Evolutionary conservation across 2,329 filamentous ascomycete species (phyloP), one percentile per base, ranked within the genome.

Genomic region (Fusarium duplospermum): DNA sequence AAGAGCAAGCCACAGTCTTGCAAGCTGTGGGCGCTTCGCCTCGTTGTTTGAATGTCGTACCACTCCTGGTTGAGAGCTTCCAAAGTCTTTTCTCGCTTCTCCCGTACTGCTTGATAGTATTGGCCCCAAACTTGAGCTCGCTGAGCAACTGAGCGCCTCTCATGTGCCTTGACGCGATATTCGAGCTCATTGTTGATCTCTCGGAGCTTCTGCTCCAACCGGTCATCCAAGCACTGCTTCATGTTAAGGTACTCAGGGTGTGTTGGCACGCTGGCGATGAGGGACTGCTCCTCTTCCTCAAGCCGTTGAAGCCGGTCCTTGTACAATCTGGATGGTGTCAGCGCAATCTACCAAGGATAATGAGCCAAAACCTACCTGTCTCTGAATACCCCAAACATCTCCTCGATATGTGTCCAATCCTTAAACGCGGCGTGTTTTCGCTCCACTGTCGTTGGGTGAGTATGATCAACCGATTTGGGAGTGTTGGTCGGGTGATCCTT

Each of bases 221-320:
- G 91, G 68, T 93, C 92, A 83, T 97, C 91, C 64, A 99, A 89
- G 80, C 93, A 95, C 80, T 94, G 91, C 81, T 97, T 92, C 91
- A 98, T 97, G 47, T 94, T 93, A 38, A 98, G 87, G 76, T 95
- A 96, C 81, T 98, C 96, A 38, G 94, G 94, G 81, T 99, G 96
- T n/a, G 91, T 93, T n/a, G 90, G 90, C 63, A 86, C 87, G 56
- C 88, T 86, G 75, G 89, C 85, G 64, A 86, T 82, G 20, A 93
- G 83, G 81, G 91, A 91, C 35, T 87, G 87, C 78, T 93, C 91
- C 81, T 93, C 90, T 74, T 88, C 85, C 77, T 97, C 95, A 64
- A 97, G 87, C 78, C 94, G 92, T 60, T 93, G 92, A 24, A 99
- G 89, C 72, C 94, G 91, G 82, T 98, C 96, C 80, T 96, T 94